These are phyloP conservation scores for Pseudogymnoascus sp. DNA, from an alignment of 2,329 filamentous ascomycete genomes.

Conservation along the genomic window DNA sequence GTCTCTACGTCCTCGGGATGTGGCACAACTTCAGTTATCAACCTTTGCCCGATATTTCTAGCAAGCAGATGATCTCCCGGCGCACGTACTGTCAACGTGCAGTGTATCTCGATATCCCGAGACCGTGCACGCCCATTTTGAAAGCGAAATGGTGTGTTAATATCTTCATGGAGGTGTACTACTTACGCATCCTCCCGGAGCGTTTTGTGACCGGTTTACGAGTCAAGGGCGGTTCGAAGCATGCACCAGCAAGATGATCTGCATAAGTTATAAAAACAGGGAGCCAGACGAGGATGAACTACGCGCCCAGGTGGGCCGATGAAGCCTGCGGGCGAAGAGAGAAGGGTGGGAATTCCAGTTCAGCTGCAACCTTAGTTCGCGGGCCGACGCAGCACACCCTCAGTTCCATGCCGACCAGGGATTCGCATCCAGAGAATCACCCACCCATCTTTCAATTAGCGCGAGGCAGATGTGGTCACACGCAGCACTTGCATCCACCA, in stretches of 20 bases:
- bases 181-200: background rate
- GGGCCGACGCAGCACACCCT: slow-evolving; percentile 13
- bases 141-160: slow-evolving; percentile 4
- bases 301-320: slow-evolving; percentile 5
- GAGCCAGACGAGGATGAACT: background rate
- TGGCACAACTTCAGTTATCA: background rate
- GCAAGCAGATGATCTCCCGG: slow-evolving; percentile 11
- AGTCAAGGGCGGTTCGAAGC: background rate
- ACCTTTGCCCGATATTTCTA: slow-evolving; percentile 1
- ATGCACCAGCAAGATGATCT: slow-evolving; percentile 9
- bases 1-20: background rate
- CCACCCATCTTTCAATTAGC: slow-evolving; percentile 5
- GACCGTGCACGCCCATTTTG: background rate
- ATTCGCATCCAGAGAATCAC: slow-evolving; percentile 3
- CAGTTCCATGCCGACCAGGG: slow-evolving; percentile 8
- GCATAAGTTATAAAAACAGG: slow-evolving; percentile 4
- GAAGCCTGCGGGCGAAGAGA: background rate
- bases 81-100: background rate
- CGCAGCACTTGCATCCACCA: slow-evolving; percentile 2
- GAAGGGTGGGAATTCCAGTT: background rate
- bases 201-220: slow-evolving; percentile 3
- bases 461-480: slow-evolving; percentile 6
- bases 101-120: background rate
- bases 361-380: slow-evolving; percentile 12
- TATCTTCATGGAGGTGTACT: background rate